Evolutionary conservation across 352 stramenopile genomes (phyloP).

Genomic region (Achlya hypogyna): DNA sequence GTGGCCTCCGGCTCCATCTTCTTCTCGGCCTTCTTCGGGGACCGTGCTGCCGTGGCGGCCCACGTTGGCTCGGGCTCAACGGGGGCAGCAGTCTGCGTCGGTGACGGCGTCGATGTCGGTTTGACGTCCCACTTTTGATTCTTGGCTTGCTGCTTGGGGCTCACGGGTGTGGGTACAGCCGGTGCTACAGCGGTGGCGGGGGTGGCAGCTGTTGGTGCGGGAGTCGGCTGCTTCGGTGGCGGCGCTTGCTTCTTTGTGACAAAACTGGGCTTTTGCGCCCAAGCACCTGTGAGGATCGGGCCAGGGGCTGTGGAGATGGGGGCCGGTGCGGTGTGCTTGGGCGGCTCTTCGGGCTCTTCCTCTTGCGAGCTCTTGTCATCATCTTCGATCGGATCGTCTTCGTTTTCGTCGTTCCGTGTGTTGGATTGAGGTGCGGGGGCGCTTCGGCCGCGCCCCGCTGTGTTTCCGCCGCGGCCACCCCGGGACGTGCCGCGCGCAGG

Average conservation of each 20-base stretch:
- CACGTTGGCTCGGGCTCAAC: conserved; percentile 13
- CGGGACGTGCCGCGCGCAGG: neutral
- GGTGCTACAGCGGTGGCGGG: neutral
- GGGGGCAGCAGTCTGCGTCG: neutral
- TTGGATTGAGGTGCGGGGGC: conserved; percentile 17
- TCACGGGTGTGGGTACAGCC: conserved; percentile 22
- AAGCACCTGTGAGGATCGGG: conserved; percentile 54
- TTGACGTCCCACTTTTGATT: conserved; percentile 20
- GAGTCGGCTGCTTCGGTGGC: conserved; percentile 23
- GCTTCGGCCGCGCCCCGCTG: conserved; percentile 3
- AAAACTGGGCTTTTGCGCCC: conserved; percentile 67
- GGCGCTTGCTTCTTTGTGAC: conserved; percentile 24
- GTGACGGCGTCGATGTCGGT: too few relatives aligned
- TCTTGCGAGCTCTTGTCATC: conserved; percentile 20
- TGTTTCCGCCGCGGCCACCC: neutral
- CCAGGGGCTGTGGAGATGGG: conserved; percentile 34
- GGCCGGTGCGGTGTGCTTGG: conserved; percentile 5
- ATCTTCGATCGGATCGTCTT: conserved; percentile 29
- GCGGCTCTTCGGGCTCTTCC: conserved; percentile 14
- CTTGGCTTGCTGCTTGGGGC: conserved; percentile 37
- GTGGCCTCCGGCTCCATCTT: conserved; percentile 14
- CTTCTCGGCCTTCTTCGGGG: conserved; percentile 36
- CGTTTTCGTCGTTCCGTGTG: conserved; percentile 27
- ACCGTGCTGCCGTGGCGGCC: neutral
- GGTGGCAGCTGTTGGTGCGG: conserved; percentile 20